A percentile compares a stretch with the other conserved stretches of the same genome.
Evolutionary conservation across 2,329 filamentous ascomycete species (phyloP).

Genomic region (Alternaria alternata): DNA sequence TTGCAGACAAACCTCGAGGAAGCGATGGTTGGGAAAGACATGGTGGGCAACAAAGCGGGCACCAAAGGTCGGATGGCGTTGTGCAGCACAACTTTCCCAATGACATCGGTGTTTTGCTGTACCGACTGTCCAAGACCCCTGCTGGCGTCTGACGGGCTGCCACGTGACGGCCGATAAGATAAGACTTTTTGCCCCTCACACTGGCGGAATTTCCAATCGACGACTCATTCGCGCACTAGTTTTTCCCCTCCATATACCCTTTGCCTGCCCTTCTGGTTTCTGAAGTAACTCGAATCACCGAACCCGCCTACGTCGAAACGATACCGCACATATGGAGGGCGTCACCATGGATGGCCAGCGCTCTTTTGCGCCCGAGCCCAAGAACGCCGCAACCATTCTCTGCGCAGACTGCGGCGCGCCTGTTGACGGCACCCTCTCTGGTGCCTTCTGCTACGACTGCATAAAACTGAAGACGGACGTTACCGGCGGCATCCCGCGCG

Average conservation of each 20-base stretch:
- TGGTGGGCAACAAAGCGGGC: slow-evolving; percentile 16
- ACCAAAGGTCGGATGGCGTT: neutral
- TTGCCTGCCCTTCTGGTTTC: neutral
- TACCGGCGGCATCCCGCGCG: slow-evolving; percentile 87
- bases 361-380: slow-evolving; percentile 50
- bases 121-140: neutral
- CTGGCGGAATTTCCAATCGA: neutral
- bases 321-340: slow-evolving; percentile 19
- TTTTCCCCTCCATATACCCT: slow-evolving; percentile 4
- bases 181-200: neutral
- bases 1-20: slow-evolving; percentile 36
- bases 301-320: neutral
- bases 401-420: slow-evolving; percentile 97
- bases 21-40: slow-evolving; percentile 34
- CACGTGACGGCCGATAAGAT: slow-evolving; percentile 42
- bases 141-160: neutral
- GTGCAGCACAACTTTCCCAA: slow-evolving; percentile 2
- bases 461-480: slow-evolving; percentile 95
- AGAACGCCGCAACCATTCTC: slow-evolving; percentile 74
- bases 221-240: slow-evolving; percentile 6
- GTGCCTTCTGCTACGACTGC: slow-evolving; percentile 94
- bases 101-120: slow-evolving; percentile 15
- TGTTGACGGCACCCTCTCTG: slow-evolving; percentile 86
- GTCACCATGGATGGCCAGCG: slow-evolving; percentile 55
- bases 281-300: neutral